Conservation (phyloP, 1,284 basidiomycete genomes). For the Meira miltonrushii region DNA sequence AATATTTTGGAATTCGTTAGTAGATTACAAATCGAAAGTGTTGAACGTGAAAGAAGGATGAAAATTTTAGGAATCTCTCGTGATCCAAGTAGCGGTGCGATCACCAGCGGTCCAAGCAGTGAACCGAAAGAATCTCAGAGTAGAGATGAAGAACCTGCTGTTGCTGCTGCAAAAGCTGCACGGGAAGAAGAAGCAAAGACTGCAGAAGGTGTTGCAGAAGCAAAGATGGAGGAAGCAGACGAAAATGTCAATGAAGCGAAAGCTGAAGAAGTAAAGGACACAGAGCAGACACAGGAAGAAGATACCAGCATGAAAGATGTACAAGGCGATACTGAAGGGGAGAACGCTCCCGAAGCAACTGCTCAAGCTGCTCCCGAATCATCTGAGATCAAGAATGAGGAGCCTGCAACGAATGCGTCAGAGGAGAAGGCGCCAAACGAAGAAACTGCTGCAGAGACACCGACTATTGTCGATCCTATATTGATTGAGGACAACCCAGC, state of each 20-base stretch:
- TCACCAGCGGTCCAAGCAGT: no score
- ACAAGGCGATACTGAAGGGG: background rate
- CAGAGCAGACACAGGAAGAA: no score
- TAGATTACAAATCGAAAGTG: conserved; percentile 53
- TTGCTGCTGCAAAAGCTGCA: background rate
- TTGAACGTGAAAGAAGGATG: conserved; percentile 50
- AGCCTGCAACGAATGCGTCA: no score
- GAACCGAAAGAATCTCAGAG: no score
- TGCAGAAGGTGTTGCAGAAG: background rate
- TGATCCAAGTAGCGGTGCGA: background rate
- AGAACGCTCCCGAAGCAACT: background rate
- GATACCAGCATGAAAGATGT: no score
- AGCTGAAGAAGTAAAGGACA: no score
- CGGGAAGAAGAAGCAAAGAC: background rate
- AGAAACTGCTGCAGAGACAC: background rate
- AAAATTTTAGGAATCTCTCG: conserved; percentile 60
- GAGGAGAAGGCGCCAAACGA: no score
- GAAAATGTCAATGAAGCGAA: no score
- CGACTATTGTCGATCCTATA: background rate
- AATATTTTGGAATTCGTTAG: conserved; percentile 80
- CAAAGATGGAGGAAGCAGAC: no score
- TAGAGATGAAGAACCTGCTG: background rate
- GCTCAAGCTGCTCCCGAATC: background rate
- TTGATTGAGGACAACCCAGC: background rate
- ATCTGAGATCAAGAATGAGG: background rate